Percentiles rank a stretch among this genome's conserved stretches.
These are phyloP conservation scores for Oryza meyeriana DNA, from an alignment of 176 grass and related monocot species.

Conservation along the genomic window DNA sequence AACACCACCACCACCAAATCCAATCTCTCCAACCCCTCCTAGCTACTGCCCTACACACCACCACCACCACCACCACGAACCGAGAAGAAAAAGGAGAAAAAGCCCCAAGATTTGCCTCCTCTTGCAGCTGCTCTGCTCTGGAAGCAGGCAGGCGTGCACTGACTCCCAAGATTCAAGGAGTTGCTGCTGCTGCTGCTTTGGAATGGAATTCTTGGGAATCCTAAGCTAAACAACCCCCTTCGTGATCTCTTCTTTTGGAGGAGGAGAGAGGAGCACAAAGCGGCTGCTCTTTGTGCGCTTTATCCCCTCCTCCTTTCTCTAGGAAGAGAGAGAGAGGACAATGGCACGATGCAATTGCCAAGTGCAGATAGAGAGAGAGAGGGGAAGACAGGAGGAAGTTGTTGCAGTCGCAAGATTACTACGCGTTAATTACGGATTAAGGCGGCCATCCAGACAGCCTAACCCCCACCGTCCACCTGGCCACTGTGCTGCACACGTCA, in stretches of 20 bases:
- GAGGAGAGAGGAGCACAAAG: not conserved
- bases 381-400: not conserved
- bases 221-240: not conserved
- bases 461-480: not conserved
- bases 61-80: constrained; percentile 19
- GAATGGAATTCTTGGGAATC: constrained; percentile 45
- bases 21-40: constrained; percentile 26
- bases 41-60: not conserved
- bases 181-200: not conserved
- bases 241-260: not conserved
- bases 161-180: constrained; percentile 25
- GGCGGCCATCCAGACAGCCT: too few species aligned
- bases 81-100: not conserved
- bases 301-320: not conserved
- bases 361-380: not conserved
- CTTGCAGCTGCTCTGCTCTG: not conserved
- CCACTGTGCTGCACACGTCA: not conserved
- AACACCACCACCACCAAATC: constrained; percentile 33
- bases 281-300: not conserved
- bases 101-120: constrained; percentile 24
- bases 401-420: not conserved
- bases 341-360: not conserved
- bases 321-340: not conserved
- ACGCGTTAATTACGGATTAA: not conserved
- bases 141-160: not conserved